Evolutionary conservation across 2,329 filamentous ascomycete genomes (phyloP).

Genomic region (Ilyonectria destructans): DNA sequence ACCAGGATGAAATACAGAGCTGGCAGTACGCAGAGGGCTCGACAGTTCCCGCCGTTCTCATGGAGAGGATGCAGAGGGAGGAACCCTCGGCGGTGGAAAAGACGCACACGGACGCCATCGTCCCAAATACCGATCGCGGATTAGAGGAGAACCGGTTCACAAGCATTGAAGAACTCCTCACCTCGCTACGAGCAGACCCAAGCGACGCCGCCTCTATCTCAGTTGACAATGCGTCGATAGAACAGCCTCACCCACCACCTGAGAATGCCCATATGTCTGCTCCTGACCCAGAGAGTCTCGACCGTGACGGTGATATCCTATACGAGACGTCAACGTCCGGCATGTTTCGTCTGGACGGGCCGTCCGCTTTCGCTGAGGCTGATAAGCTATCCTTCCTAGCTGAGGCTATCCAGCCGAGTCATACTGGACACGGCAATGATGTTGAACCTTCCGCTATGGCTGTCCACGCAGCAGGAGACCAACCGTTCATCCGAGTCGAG

Average conservation of each 20-base stretch:
- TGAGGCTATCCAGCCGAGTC: neutral
- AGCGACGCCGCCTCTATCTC: neutral
- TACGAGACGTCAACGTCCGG: neutral
- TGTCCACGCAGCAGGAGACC: no score
- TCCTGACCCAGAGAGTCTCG: neutral
- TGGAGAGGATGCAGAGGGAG: constrained; percentile 21
- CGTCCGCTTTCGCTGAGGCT: neutral
- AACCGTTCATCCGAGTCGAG: no score
- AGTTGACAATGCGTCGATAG: neutral
- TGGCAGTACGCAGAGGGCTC: constrained; percentile 22
- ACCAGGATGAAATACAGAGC: constrained; percentile 18
- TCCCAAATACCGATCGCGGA: neutral
- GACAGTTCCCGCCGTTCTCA: constrained; percentile 8
- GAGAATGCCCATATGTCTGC: neutral
- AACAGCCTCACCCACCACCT: neutral
- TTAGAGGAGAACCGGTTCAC: neutral
- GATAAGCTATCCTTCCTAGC: neutral
- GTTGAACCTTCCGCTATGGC: neutral
- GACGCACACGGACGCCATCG: constrained; percentile 2
- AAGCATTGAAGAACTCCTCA: neutral
- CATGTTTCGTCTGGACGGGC: neutral
- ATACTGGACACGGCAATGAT: neutral
- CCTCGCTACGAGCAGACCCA: neutral
- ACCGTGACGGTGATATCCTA: neutral
- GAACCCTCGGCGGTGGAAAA: no score